These are phyloP conservation scores for Podospora pseudopauciseta DNA, from an alignment of 495 filamentous ascomycete genomes.

Conservation along the genomic window DNA sequence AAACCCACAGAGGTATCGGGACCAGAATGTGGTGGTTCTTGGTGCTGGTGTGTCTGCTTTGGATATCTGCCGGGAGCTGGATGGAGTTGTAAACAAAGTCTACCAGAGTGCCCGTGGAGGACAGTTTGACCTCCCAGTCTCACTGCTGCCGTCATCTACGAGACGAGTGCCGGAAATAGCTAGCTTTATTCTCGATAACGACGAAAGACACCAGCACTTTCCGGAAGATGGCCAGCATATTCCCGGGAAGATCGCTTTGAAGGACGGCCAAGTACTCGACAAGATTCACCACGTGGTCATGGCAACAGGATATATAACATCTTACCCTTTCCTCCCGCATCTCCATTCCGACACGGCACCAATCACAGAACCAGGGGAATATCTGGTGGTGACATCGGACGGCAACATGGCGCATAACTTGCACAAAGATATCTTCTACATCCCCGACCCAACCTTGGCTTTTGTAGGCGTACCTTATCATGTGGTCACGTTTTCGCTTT, in stretches of 20 bases:
- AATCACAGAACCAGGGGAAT: constrained; percentile 42
- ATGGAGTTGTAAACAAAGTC: constrained; percentile 44
- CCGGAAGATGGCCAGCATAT: constrained; percentile 12
- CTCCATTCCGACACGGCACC: constrained; percentile 39
- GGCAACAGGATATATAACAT: constrained; percentile 64
- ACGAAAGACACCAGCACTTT: neutral
- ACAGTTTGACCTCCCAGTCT: constrained; percentile 51
- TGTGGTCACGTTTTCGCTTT: constrained; percentile 59
- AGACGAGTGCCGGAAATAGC: constrained; percentile 50
- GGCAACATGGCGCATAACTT: constrained; percentile 65
- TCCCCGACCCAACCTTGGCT: constrained; percentile 56
- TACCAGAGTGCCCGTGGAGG: constrained; percentile 60
- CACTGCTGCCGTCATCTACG: constrained; percentile 46
- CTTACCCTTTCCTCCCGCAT: constrained; percentile 54
- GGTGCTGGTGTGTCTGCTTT: constrained; percentile 59
- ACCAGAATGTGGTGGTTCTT: constrained; percentile 55
- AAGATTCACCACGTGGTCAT: constrained; percentile 55
- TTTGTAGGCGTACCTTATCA: constrained; percentile 62
- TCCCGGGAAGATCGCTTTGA: constrained; percentile 28
- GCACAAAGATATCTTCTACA: constrained; percentile 65
- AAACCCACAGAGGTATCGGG: constrained; percentile 42
- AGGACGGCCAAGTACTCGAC: constrained; percentile 41
- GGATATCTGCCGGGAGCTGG: constrained; percentile 58
- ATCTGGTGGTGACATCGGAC: constrained; percentile 54
- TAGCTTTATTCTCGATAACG: constrained; percentile 23